Base-by-base conservation (phyloP, 2,329 filamentous ascomycete genomes). In the Didymella lethalis region DNA sequence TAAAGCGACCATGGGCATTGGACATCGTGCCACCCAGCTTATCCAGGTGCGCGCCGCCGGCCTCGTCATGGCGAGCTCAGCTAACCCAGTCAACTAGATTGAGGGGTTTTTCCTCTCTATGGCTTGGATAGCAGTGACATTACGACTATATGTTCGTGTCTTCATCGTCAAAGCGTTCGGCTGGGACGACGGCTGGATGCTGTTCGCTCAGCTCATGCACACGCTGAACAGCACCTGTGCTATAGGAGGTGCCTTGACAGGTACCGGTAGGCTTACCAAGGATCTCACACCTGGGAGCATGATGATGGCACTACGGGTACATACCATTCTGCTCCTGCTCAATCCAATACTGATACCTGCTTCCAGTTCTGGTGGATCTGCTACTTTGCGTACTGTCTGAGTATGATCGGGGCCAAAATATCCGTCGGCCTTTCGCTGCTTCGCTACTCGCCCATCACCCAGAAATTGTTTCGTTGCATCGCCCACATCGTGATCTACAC, bases 401-500 rank as follows among this genome's bases (percentile, higher is more conserved):
- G 48, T 5, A 63, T 63, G 40, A 60, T 58, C 4, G 41, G 57
- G 1, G 61, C 61, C n/a, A 83, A 82, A 57, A 71, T 82, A 23
- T 81, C 82, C 1, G 81, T 84, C 49, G 80, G 65, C 11, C 67
- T 83, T 16, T 82, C 83, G 47, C 75, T 85, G 36, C 76, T 84
- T 20, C 80, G 82, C 49, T 77, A 85, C 31, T 80, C 80, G 1
- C 69, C 74, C 7, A 72, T 80, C 53, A 74, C 75, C 4, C 38
- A 54, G 28, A 32, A 54, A 16, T 69, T 62, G 25, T 23, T 72
- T 0, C 81, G 84, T 54, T 70, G 74, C 40, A 70, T 72, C 54
- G 77, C 83, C 29, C 79, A 79, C 62, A 57, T 36, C 32, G 32
- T 36, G 6, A 36, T 36, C 16, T 36, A 36, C 32, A 36, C 32